Evolutionary conservation across 2,329 filamentous ascomycete species (phyloP), one percentile per base, ranked within the genome.

Genomic region (Stagonosporopsis cucurbitacearum): DNA sequence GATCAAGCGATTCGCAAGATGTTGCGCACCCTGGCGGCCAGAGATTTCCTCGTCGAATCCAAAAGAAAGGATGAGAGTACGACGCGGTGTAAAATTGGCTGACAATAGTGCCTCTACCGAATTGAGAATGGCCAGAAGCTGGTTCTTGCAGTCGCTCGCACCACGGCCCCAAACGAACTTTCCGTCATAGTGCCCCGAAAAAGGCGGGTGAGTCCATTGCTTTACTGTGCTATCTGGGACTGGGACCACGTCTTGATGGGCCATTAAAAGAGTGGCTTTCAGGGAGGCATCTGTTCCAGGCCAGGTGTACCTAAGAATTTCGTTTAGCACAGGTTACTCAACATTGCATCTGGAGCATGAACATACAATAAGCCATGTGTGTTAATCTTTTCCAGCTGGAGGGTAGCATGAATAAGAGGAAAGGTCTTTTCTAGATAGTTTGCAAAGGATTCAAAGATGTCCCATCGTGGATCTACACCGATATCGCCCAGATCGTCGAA

Each of bases 201-300:
- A 88, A 0, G 86, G 86, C 0, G 84, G 82, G 69, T 88, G 73
- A 0, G 80, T 85, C 86, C 86, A 88, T 36, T 82, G 76, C 3
- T 81, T 83, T 4, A 81, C 76, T 6, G 80, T 76, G 2, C 78
- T 78, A 4, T 71, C 64, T 5, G 70, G 71, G 0, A 86, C 84
- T 2, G 85, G 85, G 2, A 89, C 86, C 8, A 86, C 84, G 67
- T 88, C 86, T 67, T 87, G 84, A 68, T 88, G 86, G 1, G 85
- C 86, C 78, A 86, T 84, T 33, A 88, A 74, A 20, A 88, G 72
- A 3, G 82, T 80, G 0, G 85, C 85, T 69, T 83, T 84, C 33
- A 86, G 71, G 1, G 65, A 68, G 2, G 70, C 56, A 32, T 86
- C 75, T 6, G 75, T 78, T 4, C 86, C 86, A 35, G 80, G 58